Conservation (phyloP, 352 stramenopile species). For the Pythium chondricola region DNA sequence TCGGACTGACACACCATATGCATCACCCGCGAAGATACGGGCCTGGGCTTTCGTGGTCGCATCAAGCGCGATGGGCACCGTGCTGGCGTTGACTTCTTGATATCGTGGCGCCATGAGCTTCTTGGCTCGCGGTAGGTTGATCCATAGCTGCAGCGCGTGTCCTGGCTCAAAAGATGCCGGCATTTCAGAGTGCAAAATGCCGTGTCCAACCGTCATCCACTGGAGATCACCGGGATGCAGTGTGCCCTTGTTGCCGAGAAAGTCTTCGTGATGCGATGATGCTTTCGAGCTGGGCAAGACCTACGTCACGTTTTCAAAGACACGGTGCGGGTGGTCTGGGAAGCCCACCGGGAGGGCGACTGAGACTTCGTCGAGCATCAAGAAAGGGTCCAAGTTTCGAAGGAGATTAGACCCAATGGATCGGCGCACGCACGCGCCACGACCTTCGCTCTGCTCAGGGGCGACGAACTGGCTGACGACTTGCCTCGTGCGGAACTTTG, state of each 20-base stretch:
- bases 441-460: slow-evolving; percentile 42
- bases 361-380: slow-evolving; percentile 29
- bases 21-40: slow-evolving; percentile 30
- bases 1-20: slow-evolving; percentile 21
- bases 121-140: slow-evolving; percentile 23
- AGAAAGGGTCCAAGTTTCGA: slow-evolving; percentile 23
- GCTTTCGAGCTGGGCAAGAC: slow-evolving; percentile 47
- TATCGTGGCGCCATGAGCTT: slow-evolving; percentile 34
- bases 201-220: slow-evolving; percentile 30
- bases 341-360: slow-evolving; percentile 50
- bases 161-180: slow-evolving; percentile 14
- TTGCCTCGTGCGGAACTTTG: slow-evolving; percentile 23
- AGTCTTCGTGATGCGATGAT: slow-evolving; percentile 79
- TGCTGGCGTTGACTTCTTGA: slow-evolving; percentile 26
- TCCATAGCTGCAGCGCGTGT: slow-evolving; percentile 31
- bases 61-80: slow-evolving; percentile 20
- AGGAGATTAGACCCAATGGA: slow-evolving; percentile 47
- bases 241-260: slow-evolving; percentile 27
- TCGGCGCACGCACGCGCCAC: slow-evolving; percentile 45
- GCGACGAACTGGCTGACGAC: slow-evolving; percentile 53
- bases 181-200: slow-evolving; percentile 31
- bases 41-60: slow-evolving; percentile 21
- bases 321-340: slow-evolving; percentile 80
- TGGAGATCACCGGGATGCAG: slow-evolving; percentile 28
- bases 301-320: slow-evolving; percentile 87